Evolutionary conservation across 1,284 basidiomycete species (phyloP).

Genomic region (Dichomitus squalens): DNA sequence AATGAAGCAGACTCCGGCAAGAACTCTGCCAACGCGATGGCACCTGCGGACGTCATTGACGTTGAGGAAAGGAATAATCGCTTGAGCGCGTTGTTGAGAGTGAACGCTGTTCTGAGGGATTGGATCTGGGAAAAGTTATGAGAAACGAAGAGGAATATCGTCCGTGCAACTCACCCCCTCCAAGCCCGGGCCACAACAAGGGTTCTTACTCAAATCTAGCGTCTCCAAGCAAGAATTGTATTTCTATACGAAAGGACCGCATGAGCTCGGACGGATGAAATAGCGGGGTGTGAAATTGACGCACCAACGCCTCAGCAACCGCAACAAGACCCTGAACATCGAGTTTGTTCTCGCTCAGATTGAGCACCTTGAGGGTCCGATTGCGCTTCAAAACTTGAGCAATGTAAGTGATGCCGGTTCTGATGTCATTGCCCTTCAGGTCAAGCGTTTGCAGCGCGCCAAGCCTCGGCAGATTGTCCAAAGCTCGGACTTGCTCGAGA

Average conservation of each 20-base stretch:
- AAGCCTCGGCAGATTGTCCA: constrained; percentile 83
- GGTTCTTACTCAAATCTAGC: constrained; percentile 91
- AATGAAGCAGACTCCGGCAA: constrained; percentile 87
- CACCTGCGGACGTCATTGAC: constrained; percentile 79
- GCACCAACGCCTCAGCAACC: constrained; percentile 87
- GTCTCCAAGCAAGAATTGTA: constrained; percentile 95
- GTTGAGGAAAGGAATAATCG: constrained; percentile 91
- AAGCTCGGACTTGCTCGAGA: constrained; percentile 77
- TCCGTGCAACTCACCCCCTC: constrained; percentile 71
- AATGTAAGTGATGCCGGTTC: constrained; percentile 87
- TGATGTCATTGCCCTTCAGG: constrained; percentile 89
- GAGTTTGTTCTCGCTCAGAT: constrained; percentile 92
- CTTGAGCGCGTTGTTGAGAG: constrained; percentile 90
- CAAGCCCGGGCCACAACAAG: constrained; percentile 85
- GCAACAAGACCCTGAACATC: constrained; percentile 80
- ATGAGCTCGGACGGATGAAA: not conserved
- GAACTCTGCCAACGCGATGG: constrained; percentile 96
- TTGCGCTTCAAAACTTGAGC: constrained; percentile 96
- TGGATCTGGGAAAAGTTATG: constrained; percentile 59
- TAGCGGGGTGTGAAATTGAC: constrained; percentile 27
- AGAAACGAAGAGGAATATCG: not conserved
- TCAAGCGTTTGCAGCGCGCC: constrained; percentile 90
- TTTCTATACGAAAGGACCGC: constrained; percentile 57
- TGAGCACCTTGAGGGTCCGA: constrained; percentile 91
- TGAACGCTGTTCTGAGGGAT: constrained; percentile 89